Conservation (phyloP, 2,329 filamentous ascomycete genomes). For the Pseudonectria buxi region DNA sequence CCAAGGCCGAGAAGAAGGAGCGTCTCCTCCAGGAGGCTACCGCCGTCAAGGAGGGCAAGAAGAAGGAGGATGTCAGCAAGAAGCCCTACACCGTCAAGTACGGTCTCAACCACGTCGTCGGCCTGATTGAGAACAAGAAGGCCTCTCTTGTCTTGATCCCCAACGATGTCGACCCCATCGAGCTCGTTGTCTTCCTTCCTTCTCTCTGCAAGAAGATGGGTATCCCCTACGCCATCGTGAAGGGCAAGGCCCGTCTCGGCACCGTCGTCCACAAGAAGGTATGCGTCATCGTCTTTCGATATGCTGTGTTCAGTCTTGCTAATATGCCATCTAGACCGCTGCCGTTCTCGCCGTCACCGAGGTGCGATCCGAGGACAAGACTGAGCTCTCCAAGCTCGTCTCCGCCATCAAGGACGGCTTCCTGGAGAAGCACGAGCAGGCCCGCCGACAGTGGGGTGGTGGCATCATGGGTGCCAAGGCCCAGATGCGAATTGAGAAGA, state of each 20-base stretch:
- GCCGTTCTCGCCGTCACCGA: constrained; percentile 94
- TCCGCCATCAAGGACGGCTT: constrained; percentile 97
- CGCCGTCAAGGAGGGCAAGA: constrained; percentile 97
- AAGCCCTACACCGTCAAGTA: constrained; percentile 99
- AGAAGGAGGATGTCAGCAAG: constrained; percentile 99
- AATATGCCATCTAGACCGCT: constrained; percentile 65
- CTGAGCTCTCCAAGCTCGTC: constrained; percentile 93
- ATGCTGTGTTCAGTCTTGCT: constrained; percentile 18
- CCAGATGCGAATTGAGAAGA: constrained; percentile 69
- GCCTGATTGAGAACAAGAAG: constrained; percentile 99
- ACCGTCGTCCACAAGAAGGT: constrained; percentile 99
- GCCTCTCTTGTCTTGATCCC: constrained; percentile 94
- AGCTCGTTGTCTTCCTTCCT: constrained; percentile 98
- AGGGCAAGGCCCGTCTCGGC: constrained; percentile 98
- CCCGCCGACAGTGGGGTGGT: constrained; percentile 94
- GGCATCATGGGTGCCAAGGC: constrained; percentile 99
- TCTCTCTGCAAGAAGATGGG: constrained; percentile 99
- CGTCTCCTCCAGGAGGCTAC: constrained; percentile 96
- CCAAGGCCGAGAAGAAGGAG: constrained; percentile 99
- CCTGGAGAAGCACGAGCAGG: constrained; percentile 88
- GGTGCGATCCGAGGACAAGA: constrained; percentile 97
- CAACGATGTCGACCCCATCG: constrained; percentile 99
- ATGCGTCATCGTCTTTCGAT: constrained; percentile 15
- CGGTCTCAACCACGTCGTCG: constrained; percentile 98
- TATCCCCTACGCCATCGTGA: constrained; percentile 97